Base-by-base conservation (phyloP, 2,329 filamentous ascomycete genomes). In the Beauveria sp. region DNA sequence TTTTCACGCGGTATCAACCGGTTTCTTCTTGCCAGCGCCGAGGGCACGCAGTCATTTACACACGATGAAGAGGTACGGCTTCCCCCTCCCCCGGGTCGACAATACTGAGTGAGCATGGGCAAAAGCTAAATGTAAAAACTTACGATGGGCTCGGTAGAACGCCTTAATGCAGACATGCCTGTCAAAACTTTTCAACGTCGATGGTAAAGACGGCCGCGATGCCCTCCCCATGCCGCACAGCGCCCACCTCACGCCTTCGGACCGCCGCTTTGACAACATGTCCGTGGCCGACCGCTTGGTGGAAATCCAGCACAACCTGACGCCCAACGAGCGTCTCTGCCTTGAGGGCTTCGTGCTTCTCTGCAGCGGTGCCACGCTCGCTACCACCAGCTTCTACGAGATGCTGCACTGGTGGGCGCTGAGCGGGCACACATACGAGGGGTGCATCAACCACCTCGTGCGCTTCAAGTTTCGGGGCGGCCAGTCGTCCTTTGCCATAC, bases 321-420 rank as follows among this genome's bases (percentile, higher is more conserved):
- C 74, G 0, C 71, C 73, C 0, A 69, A 76, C n/a, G 79, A 81
- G 63, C 71, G 72, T 1, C 68, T 71, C 2, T 68, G 69, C 2
- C 43, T 80, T 2, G 76, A 80, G 64, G 68, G 71, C 0, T 78
- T 78, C 12, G 67, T 80, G 0, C 68, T 78, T 0, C 72, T 80
- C 1, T 75, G 73, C 63, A 77, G 77, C 55, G 76, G 78, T 5
- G 75, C 69, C 0, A 78, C 74, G 0, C 72, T 79, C 0, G 72
- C 76, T 10, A 77, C 75, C 0, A 76, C 73, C 0, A 76, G 74
- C 24, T 78, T 81, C 62, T 75, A 76, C 53, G 78, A 82, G 59
- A 75, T 80, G 38, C 67, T 82, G 20, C 78, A 78, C 62, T 80
- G 77, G 78, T 80, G 74, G 78, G 79, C 74, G 9, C 67, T 77